These are phyloP conservation scores for Cryptosporidium sp. DNA, from an alignment of 169 alveolate genomes.

Conservation along the genomic window DNA sequence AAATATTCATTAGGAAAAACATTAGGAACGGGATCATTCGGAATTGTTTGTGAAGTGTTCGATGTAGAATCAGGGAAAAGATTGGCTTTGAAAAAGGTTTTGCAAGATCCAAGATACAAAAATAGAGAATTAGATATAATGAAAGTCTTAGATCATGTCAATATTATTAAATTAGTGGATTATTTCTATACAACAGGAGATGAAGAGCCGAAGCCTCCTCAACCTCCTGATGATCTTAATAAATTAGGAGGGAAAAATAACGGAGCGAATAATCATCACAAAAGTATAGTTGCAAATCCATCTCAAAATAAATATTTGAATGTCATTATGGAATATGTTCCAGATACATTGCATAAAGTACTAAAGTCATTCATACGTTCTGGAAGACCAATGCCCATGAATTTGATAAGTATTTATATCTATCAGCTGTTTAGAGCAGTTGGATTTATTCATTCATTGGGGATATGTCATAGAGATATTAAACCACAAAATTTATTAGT, in stretches of 20 bases:
- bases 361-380: slow-evolving; percentile 90
- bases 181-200: slow-evolving; percentile 90
- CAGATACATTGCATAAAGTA: slow-evolving; percentile 95
- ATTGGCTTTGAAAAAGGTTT: slow-evolving; percentile 97
- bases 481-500: slow-evolving; percentile 98
- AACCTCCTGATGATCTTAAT: slow-evolving; percentile 77
- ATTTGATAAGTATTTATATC: slow-evolving; percentile 92
- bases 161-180: slow-evolving; percentile 91
- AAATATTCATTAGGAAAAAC: slow-evolving; percentile 88
- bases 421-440: slow-evolving; percentile 95
- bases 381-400: slow-evolving; percentile 90
- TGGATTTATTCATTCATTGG: slow-evolving; percentile 94
- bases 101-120: slow-evolving; percentile 95
- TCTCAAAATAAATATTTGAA: slow-evolving; percentile 86
- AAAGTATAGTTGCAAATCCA: neutral
- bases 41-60: slow-evolving; percentile 95
- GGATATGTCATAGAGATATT: slow-evolving; percentile 98
- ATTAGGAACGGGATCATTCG: slow-evolving; percentile 98
- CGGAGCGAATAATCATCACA: neutral
- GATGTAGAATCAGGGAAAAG: slow-evolving; percentile 93
- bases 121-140: slow-evolving; percentile 95
- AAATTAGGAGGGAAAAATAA: slow-evolving; percentile 18
- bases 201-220: slow-evolving; percentile 76
- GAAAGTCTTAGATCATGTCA: slow-evolving; percentile 94
- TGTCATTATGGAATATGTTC: slow-evolving; percentile 97